phyloP scores from a whole-genome alignment of 129 eudicot species.

The Flaveria sonorensis region DNA sequence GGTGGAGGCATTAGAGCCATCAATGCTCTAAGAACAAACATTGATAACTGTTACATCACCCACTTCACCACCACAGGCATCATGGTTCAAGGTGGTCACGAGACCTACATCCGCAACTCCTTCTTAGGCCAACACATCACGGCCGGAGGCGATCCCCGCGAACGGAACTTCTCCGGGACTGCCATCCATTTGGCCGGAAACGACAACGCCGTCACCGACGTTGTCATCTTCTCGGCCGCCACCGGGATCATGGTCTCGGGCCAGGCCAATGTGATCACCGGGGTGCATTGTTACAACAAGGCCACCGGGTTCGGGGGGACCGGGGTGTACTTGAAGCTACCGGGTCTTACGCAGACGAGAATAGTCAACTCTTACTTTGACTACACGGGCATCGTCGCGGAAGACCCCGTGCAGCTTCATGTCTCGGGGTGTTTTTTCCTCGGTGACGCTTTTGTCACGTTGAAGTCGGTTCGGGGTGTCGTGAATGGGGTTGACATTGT shows the following conservation, averaged over 20 bases:
- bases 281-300: slow-evolving; percentile 92
- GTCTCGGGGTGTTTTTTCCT: slow-evolving; percentile 70
- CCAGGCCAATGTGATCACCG: slow-evolving; percentile 72
- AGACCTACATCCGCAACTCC: slow-evolving; percentile 69
- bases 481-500: slow-evolving; percentile 70
- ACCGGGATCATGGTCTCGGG: slow-evolving; percentile 69
- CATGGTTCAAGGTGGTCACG: slow-evolving; percentile 73
- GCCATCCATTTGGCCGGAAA: slow-evolving; percentile 69
- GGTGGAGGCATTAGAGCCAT: slow-evolving; percentile 76
- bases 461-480: slow-evolving; percentile 65
- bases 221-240: slow-evolving; percentile 77
- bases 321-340: slow-evolving; percentile 64
- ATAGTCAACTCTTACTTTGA: slow-evolving; percentile 77
- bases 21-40: slow-evolving; percentile 69
- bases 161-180: slow-evolving; percentile 69
- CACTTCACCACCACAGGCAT: slow-evolving; percentile 78
- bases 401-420: slow-evolving; percentile 84
- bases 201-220: slow-evolving; percentile 78
- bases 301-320: slow-evolving; percentile 89
- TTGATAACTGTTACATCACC: slow-evolving; percentile 79
- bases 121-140: slow-evolving; percentile 85
- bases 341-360: slow-evolving; percentile 79
- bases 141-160: slow-evolving; percentile 67
- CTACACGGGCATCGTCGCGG: slow-evolving; percentile 76
- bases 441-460: slow-evolving; percentile 65